Conservation (phyloP, 148 eudicot genomes). For the Spergularia bocconei region DNA sequence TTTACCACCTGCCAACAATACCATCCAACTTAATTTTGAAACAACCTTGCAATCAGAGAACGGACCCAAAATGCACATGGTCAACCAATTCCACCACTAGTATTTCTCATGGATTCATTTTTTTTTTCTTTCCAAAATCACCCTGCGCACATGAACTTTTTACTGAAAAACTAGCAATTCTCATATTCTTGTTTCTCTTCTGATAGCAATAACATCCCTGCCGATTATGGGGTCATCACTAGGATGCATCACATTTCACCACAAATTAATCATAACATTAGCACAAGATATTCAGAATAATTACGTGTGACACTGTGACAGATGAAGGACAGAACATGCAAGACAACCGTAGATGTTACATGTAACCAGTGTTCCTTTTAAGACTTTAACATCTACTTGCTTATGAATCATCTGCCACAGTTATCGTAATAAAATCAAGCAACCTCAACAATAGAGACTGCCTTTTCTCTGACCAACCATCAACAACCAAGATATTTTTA, state of each 20-base stretch:
- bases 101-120: background rate
- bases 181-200: background rate
- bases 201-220: background rate
- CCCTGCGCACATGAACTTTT: background rate
- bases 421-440: background rate
- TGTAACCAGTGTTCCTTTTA: background rate
- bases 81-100: background rate
- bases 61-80: background rate
- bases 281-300: background rate
- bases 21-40: background rate
- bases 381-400: constrained; percentile 4
- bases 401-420: constrained; percentile 1
- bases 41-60: background rate
- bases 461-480: background rate
- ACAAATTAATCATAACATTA: background rate
- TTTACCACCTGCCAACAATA: background rate
- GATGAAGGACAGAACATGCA: constrained; percentile 5
- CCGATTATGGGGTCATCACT: background rate
- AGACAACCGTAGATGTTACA: background rate
- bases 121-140: background rate
- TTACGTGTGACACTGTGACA: background rate
- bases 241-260: background rate
- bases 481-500: background rate
- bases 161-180: background rate
- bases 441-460: background rate